phyloP scores from a whole-genome alignment of 176 grass and related monocot species.

The Avena atlantica region DNA sequence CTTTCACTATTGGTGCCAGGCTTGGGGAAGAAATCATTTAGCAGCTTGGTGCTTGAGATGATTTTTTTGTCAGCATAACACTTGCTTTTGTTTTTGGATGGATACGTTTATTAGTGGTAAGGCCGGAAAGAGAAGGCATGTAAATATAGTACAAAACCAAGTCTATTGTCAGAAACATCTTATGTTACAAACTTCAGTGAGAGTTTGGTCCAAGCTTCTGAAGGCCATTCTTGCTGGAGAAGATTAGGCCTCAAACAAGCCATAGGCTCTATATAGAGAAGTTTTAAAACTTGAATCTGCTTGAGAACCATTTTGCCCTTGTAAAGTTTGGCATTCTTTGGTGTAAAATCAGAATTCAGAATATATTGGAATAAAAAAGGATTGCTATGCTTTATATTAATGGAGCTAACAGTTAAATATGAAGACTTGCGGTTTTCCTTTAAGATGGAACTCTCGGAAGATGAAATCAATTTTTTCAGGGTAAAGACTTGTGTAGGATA shows the following conservation, averaged over 20 bases:
- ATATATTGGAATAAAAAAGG: background rate
- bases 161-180: background rate
- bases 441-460: background rate
- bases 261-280: background rate
- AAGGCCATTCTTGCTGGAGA: background rate
- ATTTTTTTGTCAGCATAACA: background rate
- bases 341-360: background rate
- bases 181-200: background rate
- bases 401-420: background rate
- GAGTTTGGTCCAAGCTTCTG: slow-evolving; percentile 5
- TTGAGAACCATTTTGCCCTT: background rate
- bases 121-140: background rate
- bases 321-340: background rate
- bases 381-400: background rate
- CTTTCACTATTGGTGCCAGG: background rate
- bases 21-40: background rate
- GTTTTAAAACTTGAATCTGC: background rate
- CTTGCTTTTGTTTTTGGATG: background rate
- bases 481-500: background rate
- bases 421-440: background rate
- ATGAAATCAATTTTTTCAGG: background rate
- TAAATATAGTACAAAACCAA: background rate
- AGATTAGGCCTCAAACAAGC: background rate
- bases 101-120: background rate
- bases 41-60: background rate